These are phyloP conservation scores for Cladosporium cucumerinum DNA, from an alignment of 2,329 filamentous ascomycete species.

Conservation along the genomic window DNA sequence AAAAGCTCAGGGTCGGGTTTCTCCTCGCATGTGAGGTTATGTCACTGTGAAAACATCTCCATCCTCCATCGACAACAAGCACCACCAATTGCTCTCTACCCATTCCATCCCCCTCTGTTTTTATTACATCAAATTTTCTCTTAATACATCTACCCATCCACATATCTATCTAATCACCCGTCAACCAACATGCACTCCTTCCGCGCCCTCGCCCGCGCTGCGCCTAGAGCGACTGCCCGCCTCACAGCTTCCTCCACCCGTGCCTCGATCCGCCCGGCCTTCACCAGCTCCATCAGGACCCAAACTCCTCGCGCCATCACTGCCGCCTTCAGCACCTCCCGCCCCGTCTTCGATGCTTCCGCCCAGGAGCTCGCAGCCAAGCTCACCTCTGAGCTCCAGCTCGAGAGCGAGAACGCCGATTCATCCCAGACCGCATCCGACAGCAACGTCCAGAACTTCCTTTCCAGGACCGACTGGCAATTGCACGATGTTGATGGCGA, in stretches of 20 bases:
- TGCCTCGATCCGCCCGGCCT: slow-evolving; percentile 36
- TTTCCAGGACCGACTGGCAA: slow-evolving; percentile 72
- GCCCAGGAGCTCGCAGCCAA: slow-evolving; percentile 83
- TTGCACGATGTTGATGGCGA: slow-evolving; percentile 74
- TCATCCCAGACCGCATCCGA: slow-evolving; percentile 53
- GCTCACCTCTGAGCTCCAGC: slow-evolving; percentile 76
- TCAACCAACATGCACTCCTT: slow-evolving; percentile 42
- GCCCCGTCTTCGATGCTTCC: slow-evolving; percentile 43
- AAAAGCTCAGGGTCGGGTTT: slow-evolving; percentile 10
- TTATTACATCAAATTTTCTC: not conserved
- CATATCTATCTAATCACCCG: not conserved
- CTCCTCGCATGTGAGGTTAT: slow-evolving; percentile 10
- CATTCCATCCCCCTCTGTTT: not conserved
- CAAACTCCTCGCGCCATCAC: slow-evolving; percentile 14
- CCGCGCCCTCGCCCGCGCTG: slow-evolving; percentile 44
- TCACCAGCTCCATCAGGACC: slow-evolving; percentile 17
- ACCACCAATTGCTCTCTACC: slow-evolving; percentile 4
- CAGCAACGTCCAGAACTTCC: slow-evolving; percentile 75
- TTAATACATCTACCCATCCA: not conserved
- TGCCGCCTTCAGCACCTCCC: slow-evolving; percentile 43
- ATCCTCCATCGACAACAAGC: not conserved
- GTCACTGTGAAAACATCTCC: slow-evolving; percentile 11
- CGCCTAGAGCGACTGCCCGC: slow-evolving; percentile 43
- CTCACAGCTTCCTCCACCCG: slow-evolving; percentile 38
- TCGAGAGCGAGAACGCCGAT: slow-evolving; percentile 72